Conservation (phyloP, 2,329 filamentous ascomycete species). For the Colletotrichum karsti region DNA sequence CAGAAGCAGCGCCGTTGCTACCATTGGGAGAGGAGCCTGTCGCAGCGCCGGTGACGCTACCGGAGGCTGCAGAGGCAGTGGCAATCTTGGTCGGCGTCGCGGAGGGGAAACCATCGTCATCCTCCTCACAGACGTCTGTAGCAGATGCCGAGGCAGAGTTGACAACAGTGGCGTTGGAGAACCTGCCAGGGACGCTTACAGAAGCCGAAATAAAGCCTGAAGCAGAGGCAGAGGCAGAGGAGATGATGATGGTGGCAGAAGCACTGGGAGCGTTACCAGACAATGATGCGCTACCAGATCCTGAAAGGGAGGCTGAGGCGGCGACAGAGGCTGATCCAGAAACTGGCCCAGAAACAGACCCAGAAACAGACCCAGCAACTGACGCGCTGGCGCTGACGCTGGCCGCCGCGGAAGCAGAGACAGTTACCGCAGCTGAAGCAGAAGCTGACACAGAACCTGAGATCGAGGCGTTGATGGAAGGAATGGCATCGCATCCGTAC, state of each 20-base stretch:
- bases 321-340: too few relatives aligned
- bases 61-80: constrained; percentile 15
- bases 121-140: constrained; percentile 21
- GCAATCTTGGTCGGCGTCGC: background rate
- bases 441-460: constrained; percentile 23
- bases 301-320: background rate
- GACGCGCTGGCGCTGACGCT: background rate
- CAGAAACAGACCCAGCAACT: background rate
- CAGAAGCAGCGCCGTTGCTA: constrained; percentile 16
- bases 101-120: constrained; percentile 16
- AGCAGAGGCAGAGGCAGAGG: background rate
- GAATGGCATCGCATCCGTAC: constrained; percentile 43
- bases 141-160: constrained; percentile 13
- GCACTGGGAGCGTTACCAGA: background rate
- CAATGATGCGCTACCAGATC: background rate
- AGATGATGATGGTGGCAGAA: background rate
- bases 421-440: constrained; percentile 22
- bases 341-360: background rate
- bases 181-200: constrained; percentile 4
- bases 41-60: constrained; percentile 22
- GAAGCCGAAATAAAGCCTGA: constrained; percentile 6
- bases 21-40: constrained; percentile 24
- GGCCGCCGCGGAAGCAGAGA: background rate
- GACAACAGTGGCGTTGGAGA: too few relatives aligned
- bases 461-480: constrained; percentile 33